Conservation (phyloP, 2,329 filamentous ascomycete genomes). For the Cordyceps cateniannulata region DNA sequence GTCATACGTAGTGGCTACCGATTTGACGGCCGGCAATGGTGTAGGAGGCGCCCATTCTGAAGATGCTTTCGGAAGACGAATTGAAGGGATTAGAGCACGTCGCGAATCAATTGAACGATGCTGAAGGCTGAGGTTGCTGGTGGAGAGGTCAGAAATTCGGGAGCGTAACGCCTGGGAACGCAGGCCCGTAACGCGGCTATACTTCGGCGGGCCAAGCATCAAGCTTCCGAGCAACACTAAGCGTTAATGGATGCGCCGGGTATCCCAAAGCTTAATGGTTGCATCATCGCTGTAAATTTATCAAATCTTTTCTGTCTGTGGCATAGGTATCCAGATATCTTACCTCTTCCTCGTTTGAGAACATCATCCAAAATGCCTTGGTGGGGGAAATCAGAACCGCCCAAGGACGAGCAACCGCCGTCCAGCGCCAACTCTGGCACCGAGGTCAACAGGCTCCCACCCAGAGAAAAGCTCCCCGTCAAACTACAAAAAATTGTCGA, state of each 20-base stretch:
- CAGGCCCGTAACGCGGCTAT: conserved; percentile 21
- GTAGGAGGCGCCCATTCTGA: conserved; percentile 39
- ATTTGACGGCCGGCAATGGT: conserved; percentile 52
- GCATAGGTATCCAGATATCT: neutral
- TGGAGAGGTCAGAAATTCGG: conserved; percentile 12
- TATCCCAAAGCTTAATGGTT: neutral
- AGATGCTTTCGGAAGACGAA: conserved; percentile 16
- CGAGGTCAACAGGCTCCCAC: conserved; percentile 41
- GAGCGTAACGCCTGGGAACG: conserved; percentile 27
- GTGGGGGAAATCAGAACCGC: conserved; percentile 35
- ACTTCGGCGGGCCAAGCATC: conserved; percentile 3
- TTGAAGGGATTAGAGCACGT: conserved; percentile 22
- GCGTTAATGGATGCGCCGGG: neutral
- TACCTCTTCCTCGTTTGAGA: neutral
- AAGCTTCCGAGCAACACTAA: neutral
- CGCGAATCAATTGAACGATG: conserved; percentile 11
- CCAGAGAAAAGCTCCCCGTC: conserved; percentile 44
- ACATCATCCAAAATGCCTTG: conserved; percentile 28
- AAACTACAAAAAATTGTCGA: conserved; percentile 53
- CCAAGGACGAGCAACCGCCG: conserved; percentile 20
- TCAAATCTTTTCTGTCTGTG: neutral
- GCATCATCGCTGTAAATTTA: neutral
- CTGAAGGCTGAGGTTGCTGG: conserved; percentile 8
- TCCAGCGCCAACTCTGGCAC: conserved; percentile 14
- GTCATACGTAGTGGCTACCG: conserved; percentile 53